phyloP scores from a whole-genome alignment of 352 stramenopile species.

The Globisporangium polare region DNA sequence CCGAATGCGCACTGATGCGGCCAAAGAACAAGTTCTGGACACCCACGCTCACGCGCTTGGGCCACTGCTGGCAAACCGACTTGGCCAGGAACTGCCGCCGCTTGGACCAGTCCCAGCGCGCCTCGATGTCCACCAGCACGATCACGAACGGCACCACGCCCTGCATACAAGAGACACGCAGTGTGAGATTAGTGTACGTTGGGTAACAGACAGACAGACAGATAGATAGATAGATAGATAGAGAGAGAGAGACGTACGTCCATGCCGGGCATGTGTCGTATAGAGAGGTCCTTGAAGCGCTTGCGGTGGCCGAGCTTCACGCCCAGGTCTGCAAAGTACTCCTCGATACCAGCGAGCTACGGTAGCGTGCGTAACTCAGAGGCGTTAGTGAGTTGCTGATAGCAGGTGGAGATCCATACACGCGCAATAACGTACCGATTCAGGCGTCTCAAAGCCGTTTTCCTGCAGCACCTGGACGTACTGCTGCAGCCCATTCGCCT shows the following conservation, averaged over 20 bases:
- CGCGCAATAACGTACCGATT: neutral
- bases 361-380: neutral
- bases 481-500: constrained; percentile 6
- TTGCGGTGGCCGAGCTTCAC: constrained; percentile 16
- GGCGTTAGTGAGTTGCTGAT: neutral
- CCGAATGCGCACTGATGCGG: constrained; percentile 1
- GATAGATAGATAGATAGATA: too few relatives aligned
- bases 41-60: constrained; percentile 6
- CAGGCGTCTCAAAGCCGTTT: constrained; percentile 12
- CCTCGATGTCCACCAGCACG: constrained; percentile 10
- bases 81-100: constrained; percentile 9
- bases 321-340: constrained; percentile 11
- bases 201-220: neutral
- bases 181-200: neutral
- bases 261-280: constrained; percentile 12
- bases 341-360: constrained; percentile 11
- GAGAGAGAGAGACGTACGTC: neutral
- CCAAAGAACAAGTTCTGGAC: constrained; percentile 15
- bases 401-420: neutral
- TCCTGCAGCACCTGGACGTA: constrained; percentile 13
- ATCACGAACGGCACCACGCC: constrained; percentile 12
- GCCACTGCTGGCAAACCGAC: constrained; percentile 14
- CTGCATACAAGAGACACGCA: neutral
- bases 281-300: constrained; percentile 15
- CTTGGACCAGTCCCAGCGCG: constrained; percentile 8